Evolutionary conservation across 352 stramenopile genomes (phyloP).

Genomic region (Globisporangium middletonii): DNA sequence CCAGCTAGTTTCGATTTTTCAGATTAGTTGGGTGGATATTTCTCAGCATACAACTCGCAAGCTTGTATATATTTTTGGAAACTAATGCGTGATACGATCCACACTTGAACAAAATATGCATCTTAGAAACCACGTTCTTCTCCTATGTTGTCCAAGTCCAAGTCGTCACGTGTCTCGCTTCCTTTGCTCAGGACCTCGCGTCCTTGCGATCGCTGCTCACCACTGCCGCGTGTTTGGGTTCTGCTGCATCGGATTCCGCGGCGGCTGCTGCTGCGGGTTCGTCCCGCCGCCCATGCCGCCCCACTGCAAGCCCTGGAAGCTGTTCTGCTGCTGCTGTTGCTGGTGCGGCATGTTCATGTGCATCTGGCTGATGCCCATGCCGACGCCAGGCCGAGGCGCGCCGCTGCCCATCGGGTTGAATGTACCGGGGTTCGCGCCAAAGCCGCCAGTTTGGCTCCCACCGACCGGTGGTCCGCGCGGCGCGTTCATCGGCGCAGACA

Average conservation of each 20-base stretch:
- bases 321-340: slow-evolving; percentile 52
- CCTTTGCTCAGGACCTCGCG: no score
- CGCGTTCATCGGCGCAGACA: slow-evolving; percentile 25
- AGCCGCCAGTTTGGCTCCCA: slow-evolving; percentile 15
- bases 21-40: no score
- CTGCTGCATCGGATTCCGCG: slow-evolving; percentile 47
- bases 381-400: slow-evolving; percentile 33
- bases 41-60: no score
- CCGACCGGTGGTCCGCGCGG: slow-evolving; percentile 15
- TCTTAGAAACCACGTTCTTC: no score
- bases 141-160: no score
- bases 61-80: no score
- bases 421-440: slow-evolving; percentile 19
- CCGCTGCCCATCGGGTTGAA: slow-evolving; percentile 38
- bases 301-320: slow-evolving; percentile 81
- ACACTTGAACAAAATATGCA: no score
- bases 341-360: slow-evolving; percentile 57
- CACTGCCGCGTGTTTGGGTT: slow-evolving; percentile 40
- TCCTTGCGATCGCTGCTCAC: slow-evolving; percentile 9
- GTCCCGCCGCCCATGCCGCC: slow-evolving; percentile 53
- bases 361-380: slow-evolving; percentile 84
- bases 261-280: slow-evolving; percentile 32
- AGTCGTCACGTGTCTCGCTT: no score
- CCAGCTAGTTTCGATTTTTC: no score
- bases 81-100: no score